phyloP scores from a whole-genome alignment of 164 flowering plant genomes.

The Umbilicus rupestris region DNA sequence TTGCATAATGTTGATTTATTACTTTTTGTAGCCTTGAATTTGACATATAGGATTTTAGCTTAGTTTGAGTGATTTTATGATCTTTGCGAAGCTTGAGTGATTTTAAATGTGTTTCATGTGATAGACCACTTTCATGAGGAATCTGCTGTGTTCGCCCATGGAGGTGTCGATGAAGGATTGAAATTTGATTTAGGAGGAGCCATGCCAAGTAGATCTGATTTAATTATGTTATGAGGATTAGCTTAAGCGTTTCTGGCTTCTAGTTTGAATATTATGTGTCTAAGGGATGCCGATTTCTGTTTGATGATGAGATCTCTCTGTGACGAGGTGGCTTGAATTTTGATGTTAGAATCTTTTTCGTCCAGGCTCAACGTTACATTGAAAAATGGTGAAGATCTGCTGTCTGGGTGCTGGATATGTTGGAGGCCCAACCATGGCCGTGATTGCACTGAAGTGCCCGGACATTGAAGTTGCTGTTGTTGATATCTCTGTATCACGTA shows the following conservation, averaged over 20 bases:
- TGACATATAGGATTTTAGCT: no score
- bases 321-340: no score
- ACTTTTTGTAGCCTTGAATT: no score
- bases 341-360: not conserved
- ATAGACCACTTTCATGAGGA: not conserved
- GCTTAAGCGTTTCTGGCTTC: not conserved
- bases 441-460: not conserved
- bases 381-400: not conserved
- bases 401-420: conserved; percentile 1
- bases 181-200: no score
- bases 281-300: no score
- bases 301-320: no score
- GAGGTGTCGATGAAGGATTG: no score
- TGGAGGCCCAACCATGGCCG: conserved; percentile 2
- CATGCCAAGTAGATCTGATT: not conserved
- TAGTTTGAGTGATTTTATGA: not conserved
- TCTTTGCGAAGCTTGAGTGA: not conserved
- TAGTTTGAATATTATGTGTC: not conserved
- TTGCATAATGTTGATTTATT: no score
- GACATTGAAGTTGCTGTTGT: no score
- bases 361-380: not conserved
- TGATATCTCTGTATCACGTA: not conserved
- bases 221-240: not conserved
- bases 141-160: not conserved
- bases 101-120: not conserved